These are phyloP conservation scores for Cicer pinnatifidum DNA, from an alignment of 306 rosid genomes.

Conservation along the genomic window DNA sequence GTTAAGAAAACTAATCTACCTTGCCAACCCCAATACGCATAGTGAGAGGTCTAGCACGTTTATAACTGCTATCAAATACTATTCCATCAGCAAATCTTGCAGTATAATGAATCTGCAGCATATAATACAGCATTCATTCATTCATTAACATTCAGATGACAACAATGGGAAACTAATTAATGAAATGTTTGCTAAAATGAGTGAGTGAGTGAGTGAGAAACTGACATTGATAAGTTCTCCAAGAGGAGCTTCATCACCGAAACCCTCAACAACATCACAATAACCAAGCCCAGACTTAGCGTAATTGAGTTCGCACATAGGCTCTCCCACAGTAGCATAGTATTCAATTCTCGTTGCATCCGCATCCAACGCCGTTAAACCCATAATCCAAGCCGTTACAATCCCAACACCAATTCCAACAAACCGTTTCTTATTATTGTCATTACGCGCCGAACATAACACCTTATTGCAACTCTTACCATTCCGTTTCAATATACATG, in stretches of 20 bases:
- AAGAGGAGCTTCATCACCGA: constrained; percentile 72
- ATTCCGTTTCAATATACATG: constrained; percentile 44
- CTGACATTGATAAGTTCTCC: constrained; percentile 86
- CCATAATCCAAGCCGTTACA: constrained; percentile 66
- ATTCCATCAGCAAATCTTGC: constrained; percentile 85
- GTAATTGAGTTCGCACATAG: constrained; percentile 70
- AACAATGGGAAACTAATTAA: background rate
- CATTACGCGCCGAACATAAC: constrained; percentile 30
- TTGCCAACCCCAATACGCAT: constrained; percentile 95
- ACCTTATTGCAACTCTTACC: constrained; percentile 32
- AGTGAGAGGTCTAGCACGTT: constrained; percentile 89
- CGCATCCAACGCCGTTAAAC: constrained; percentile 72
- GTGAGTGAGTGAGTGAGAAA: background rate
- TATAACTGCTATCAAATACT: constrained; percentile 90
- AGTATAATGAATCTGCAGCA: constrained; percentile 77
- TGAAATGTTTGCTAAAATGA: background rate
- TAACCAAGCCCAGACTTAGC: constrained; percentile 86
- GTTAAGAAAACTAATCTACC: constrained; percentile 49
- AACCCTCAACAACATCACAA: constrained; percentile 69
- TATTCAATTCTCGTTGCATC: constrained; percentile 87
- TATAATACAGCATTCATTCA: background rate
- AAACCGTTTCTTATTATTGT: constrained; percentile 42
- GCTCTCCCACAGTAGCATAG: constrained; percentile 89
- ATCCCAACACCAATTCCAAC: constrained; percentile 63
- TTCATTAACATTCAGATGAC: background rate